Percentiles rank a stretch among this genome's conserved stretches.
Conservation (phyloP, 305 asterid species). For the Ruellia speciosa region DNA sequence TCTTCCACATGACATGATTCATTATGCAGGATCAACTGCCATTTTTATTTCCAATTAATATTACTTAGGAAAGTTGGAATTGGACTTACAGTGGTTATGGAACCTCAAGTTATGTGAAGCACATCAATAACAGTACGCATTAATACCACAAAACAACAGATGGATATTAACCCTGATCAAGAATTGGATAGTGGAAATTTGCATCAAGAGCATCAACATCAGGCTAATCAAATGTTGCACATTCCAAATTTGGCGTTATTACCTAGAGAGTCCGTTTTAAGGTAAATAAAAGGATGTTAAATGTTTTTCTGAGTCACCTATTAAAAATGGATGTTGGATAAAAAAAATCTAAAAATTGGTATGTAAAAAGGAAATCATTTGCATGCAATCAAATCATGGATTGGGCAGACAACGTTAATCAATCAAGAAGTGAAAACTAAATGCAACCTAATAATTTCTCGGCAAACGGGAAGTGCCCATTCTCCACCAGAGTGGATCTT, state of each 20-base stretch:
- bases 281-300: conserved; percentile 11
- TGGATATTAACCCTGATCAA: conserved; percentile 59
- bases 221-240: conserved; percentile 81
- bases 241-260: conserved; percentile 97
- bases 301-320: conserved; percentile 20
- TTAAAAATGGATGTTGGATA: neutral
- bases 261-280: conserved; percentile 65
- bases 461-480: conserved; percentile 36
- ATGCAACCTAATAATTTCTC: conserved; percentile 1
- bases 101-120: too few species aligned
- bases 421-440: too few species aligned
- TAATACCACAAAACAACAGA: neutral
- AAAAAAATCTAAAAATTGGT: neutral
- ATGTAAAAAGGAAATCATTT: too few species aligned
- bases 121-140: too few species aligned
- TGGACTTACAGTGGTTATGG: too few species aligned
- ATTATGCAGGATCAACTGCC: too few species aligned
- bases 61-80: too few species aligned
- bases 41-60: too few species aligned
- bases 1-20: too few species aligned
- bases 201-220: conserved; percentile 96
- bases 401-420: too few species aligned
- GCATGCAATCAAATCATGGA: too few species aligned
- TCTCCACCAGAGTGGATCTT: conserved; percentile 75
- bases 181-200: conserved; percentile 89